phyloP scores from a whole-genome alignment of 345 rosid genomes.

The Firmiana major region DNA sequence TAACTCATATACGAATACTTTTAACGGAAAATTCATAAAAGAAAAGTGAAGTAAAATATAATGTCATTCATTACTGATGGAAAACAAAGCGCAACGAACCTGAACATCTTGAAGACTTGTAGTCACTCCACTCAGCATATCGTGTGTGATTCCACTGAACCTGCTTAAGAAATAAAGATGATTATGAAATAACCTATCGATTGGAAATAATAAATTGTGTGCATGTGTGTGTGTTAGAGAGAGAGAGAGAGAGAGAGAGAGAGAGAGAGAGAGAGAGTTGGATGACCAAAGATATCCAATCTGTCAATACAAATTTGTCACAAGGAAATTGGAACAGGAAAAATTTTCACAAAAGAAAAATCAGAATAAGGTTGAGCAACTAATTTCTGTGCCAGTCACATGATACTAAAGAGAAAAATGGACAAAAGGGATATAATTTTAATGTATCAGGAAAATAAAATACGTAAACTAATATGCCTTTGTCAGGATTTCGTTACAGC shows the following conservation, averaged over 20 bases:
- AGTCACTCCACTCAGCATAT: constrained; percentile 74
- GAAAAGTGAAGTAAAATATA: constrained; percentile 13
- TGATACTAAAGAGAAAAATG: neutral
- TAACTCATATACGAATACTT: constrained; percentile 19
- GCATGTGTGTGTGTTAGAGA: neutral
- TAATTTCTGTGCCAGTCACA: neutral
- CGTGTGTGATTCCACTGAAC: constrained; percentile 85
- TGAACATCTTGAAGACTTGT: constrained; percentile 82
- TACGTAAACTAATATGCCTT: neutral
- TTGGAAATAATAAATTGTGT: neutral
- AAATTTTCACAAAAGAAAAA: neutral
- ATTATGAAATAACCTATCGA: neutral
- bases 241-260: neutral
- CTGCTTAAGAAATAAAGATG: constrained; percentile 37
- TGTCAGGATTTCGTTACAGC: neutral
- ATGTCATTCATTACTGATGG: neutral
- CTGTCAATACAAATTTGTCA: neutral
- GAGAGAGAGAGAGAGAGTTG: neutral
- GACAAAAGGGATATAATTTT: neutral
- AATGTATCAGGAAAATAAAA: neutral
- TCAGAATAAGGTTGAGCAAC: neutral
- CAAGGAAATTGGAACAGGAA: neutral
- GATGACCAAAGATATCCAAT: neutral
- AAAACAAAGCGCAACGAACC: constrained; percentile 36
- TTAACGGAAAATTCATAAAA: constrained; percentile 13